Base-by-base conservation (phyloP, 805 yeast species). In the Metschnikowia drakensbergensis region DNA sequence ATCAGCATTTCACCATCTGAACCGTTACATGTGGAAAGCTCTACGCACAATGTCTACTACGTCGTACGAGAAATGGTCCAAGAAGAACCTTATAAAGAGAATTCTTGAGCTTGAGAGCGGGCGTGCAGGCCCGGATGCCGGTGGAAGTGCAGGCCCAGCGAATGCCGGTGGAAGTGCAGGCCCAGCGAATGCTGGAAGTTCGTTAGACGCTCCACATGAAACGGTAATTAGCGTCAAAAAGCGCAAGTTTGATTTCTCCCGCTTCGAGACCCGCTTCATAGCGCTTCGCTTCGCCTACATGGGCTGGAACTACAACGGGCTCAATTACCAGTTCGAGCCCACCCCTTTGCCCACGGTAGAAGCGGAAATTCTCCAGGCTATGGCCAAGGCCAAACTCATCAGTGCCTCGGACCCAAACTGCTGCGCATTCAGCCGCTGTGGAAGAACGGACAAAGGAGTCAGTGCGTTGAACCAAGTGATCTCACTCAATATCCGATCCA, bases 401-500 rank as follows among this genome's bases (percentile, higher is more conserved):
- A 76, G 81, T 7, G 72, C 81, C 1, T 58, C 76, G 23, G 83
- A 80, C 22, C 84, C 89, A 0, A 69, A 69, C 6, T 82, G 80
- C 1, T 87, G 84, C 60, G 75, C 79, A 10, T 90, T 91, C 64
- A 86, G 95, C 55, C 72, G 97, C 53, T 94, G 98, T 68, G 98
- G 98, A 0, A 75, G 98, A 59, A 92, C 98, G 0, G 98, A 92
- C 60, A 82, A 81, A 55, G 98, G 97, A n/a, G 98, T 92, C 10
- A 88, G 96, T 69, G 99, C 99, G 0, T 80, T 94, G 84, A 87
- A 88, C 54, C 99, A 94, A 66, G 98, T 94, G 2, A 84, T 94
- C 4, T 84, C 96, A 0, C 68, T 94, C 34, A 67, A 73, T 11
- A 83, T 92, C 27, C 75, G 99, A 55, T 88, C 97, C 0, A 71